phyloP scores from a whole-genome alignment of 441 rosid species.

The Biscutella auriculata region DNA sequence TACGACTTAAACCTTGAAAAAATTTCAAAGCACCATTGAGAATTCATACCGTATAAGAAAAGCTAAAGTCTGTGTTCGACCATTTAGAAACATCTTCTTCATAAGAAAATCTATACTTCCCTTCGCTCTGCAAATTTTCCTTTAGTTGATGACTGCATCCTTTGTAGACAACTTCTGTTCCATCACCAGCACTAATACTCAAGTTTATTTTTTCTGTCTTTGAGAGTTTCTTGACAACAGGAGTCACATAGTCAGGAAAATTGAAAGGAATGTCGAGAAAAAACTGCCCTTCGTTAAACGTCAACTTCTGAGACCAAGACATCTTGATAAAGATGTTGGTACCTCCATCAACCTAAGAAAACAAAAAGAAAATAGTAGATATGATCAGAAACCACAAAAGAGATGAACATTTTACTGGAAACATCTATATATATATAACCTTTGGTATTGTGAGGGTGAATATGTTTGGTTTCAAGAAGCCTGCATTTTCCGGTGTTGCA shows the following conservation, averaged over 20 bases:
- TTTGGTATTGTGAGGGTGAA: conserved; percentile 68
- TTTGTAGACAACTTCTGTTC: conserved; percentile 57
- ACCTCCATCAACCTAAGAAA: conserved; percentile 82
- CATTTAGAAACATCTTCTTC: conserved; percentile 81
- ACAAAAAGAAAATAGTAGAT: not conserved
- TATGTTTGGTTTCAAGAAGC: conserved; percentile 59
- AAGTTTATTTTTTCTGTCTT: conserved; percentile 67
- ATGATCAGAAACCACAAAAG: not conserved
- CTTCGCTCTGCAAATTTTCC: conserved; percentile 53
- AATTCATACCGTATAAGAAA: conserved; percentile 66
- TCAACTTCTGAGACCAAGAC: conserved; percentile 72
- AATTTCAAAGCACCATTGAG: conserved; percentile 8
- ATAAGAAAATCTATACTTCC: conserved; percentile 51
- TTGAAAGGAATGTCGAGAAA: conserved; percentile 56
- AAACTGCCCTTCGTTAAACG: conserved; percentile 41
- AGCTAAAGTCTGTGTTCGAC: conserved; percentile 59
- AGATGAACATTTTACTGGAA: conserved; percentile 31
- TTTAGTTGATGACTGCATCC: conserved; percentile 73
- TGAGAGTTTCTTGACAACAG: conserved; percentile 56
- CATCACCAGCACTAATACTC: conserved; percentile 59
- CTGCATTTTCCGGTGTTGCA: conserved; percentile 39
- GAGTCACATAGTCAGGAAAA: conserved; percentile 81
- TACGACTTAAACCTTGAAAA: not conserved
- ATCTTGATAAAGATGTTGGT: conserved; percentile 55
- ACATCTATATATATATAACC: conserved; percentile 28